Base-by-base conservation (phyloP, 2,329 filamentous ascomycete genomes). In the Penicillium crustosum region DNA sequence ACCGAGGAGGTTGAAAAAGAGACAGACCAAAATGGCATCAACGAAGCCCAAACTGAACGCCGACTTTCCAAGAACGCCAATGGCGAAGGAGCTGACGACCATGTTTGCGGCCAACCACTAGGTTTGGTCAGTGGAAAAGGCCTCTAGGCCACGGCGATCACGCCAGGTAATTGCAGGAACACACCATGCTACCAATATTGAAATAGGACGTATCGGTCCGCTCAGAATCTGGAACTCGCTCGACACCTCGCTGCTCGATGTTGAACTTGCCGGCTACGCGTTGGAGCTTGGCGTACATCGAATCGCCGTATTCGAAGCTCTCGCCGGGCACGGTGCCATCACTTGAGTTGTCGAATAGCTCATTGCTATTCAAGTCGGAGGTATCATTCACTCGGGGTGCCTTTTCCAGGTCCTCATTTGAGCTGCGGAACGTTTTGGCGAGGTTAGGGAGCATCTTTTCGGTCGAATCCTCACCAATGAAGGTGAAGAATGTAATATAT, bases 91-190 rank as follows among this genome's bases (percentile, higher is more conserved):
- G 25, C 86, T 88, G 48, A 91, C 86, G 53, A 89, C 87, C 86
- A 92, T 86, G 75, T 92, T 92, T 67, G 88, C 88, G 1, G 88
- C 87, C 44, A 90, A 79, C 89, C 89, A 92, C 86, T 89, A 62
- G 64, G 55, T 42, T 52, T 60, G 62, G 67, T 71, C 61, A 68
- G 67, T 66, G 60, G 51, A 61, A 62, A 59, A 35, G 42, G 57
- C 57, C 57, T 49, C 44, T 15, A 52, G 48, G 59, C 33, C 48
- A 39, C 23, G 42, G 58, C 54, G 45, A 47, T 33, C 45, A 42
- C 39, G 44, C 58, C 54, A 48, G 42, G 49, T 47, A 61, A 54
- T 39, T 59, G 50, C 52, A 61, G 51, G 57, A 62, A 74, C 82
- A 71, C 80, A 90, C 88, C 85, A 91, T 84, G 27, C 88, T 91